These are phyloP conservation scores for Aechmea fasciata DNA, from an alignment of 176 grass and related monocot genomes.

Conservation along the genomic window DNA sequence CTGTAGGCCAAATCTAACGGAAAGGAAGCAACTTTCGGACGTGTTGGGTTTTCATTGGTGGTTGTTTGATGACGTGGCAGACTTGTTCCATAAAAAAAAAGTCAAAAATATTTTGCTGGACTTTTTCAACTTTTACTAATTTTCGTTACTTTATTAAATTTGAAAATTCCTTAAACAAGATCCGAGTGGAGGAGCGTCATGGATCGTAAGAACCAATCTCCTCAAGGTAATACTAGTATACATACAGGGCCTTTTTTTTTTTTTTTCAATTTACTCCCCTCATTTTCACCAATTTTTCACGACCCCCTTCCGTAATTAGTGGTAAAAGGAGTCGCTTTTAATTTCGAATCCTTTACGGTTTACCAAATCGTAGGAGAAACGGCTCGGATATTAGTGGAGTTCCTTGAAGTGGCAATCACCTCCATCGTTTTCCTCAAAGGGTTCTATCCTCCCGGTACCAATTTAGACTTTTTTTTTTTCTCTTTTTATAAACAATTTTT, in stretches of 20 bases:
- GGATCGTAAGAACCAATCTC: slow-evolving; percentile 68
- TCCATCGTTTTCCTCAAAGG: slow-evolving; percentile 93
- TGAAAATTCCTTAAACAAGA: too few relatives aligned
- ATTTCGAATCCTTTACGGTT: slow-evolving; percentile 1
- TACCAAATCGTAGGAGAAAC: slow-evolving; percentile 44
- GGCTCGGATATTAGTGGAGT: slow-evolving; percentile 67
- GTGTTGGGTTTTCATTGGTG: too few relatives aligned
- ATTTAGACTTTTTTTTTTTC: slow-evolving; percentile 5
- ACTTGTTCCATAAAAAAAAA: too few relatives aligned
- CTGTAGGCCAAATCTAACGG: too few relatives aligned
- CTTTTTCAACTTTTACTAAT: too few relatives aligned
- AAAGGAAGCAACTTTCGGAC: too few relatives aligned
- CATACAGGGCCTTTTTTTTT: neutral
- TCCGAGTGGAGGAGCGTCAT: slow-evolving; percentile 16
- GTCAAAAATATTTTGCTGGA: too few relatives aligned
- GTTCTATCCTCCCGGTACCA: slow-evolving; percentile 69
- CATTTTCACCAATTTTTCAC: too few relatives aligned
- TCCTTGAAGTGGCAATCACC: slow-evolving; percentile 86
- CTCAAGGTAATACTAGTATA: slow-evolving; percentile 50
- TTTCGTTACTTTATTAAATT: too few relatives aligned
- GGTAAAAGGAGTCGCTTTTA: slow-evolving; percentile 8
- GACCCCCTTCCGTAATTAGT: neutral
- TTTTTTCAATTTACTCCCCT: neutral
- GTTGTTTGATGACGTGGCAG: too few relatives aligned
- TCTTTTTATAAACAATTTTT: neutral